Conservation (phyloP, 2,329 filamentous ascomycete genomes). For the Sclerotinia minor region DNA sequence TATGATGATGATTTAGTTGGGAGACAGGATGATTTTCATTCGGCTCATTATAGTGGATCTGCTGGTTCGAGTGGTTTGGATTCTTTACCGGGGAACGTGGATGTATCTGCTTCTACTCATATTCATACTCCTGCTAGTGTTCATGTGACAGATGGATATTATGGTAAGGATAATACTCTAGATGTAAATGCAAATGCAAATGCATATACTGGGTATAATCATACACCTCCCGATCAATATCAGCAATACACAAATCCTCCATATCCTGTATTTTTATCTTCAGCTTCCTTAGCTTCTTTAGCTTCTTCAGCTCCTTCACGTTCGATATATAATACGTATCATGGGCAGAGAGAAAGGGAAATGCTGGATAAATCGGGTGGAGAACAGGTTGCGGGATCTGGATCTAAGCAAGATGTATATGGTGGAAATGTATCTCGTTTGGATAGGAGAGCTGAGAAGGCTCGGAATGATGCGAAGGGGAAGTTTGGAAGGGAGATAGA, state of each 20-base stretch:
- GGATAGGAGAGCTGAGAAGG: too few relatives aligned
- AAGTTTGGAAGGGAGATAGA: too few relatives aligned
- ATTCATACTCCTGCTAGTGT: background rate
- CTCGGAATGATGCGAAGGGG: too few relatives aligned
- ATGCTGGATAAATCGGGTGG: background rate
- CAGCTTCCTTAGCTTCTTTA: background rate
- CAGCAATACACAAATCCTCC: background rate
- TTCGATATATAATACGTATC: background rate
- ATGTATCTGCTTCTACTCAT: background rate
- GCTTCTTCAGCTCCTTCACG: too few relatives aligned
- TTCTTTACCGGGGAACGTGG: background rate
- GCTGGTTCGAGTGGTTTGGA: too few relatives aligned
- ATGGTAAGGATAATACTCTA: background rate
- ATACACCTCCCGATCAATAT: too few relatives aligned
- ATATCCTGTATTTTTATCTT: too few relatives aligned
- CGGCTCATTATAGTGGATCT: background rate
- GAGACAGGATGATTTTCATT: background rate
- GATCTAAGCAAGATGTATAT: too few relatives aligned
- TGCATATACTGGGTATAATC: background rate
- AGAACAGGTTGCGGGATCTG: background rate
- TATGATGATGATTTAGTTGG: slow-evolving; percentile 12
- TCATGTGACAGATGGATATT: background rate
- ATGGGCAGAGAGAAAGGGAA: background rate
- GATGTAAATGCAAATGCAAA: background rate
- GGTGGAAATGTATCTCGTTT: too few relatives aligned